phyloP scores from a whole-genome alignment of 371 early-diverging fungal species.

The Parasitella parasitica region DNA sequence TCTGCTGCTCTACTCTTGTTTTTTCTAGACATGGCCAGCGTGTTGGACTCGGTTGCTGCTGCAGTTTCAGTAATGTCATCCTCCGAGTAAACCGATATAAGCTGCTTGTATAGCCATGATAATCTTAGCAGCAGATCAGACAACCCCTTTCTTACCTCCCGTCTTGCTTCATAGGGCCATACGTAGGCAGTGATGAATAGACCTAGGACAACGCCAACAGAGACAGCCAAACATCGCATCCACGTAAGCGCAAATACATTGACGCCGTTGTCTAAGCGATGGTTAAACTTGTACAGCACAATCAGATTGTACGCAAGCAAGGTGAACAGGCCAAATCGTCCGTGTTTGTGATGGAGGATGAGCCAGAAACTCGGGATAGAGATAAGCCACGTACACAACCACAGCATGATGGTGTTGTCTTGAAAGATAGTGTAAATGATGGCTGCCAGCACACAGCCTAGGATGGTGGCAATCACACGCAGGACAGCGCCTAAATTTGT shows the following conservation, averaged over 20 bases:
- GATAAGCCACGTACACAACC: constrained; percentile 62
- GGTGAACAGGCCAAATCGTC: constrained; percentile 74
- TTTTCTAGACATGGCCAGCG: constrained; percentile 13
- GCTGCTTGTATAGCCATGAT: constrained; percentile 67
- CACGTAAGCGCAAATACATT: constrained; percentile 60
- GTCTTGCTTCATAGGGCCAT: constrained; percentile 85
- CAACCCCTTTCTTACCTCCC: constrained; percentile 69
- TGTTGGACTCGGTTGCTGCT: not conserved
- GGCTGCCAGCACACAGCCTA: constrained; percentile 64
- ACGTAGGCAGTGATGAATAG: constrained; percentile 59
- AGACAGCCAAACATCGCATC: constrained; percentile 66
- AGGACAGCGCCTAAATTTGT: constrained; percentile 71
- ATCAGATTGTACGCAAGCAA: constrained; percentile 78
- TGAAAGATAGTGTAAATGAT: constrained; percentile 57
- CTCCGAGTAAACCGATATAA: constrained; percentile 64
- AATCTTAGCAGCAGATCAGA: constrained; percentile 65
- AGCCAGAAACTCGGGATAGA: constrained; percentile 71
- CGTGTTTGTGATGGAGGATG: constrained; percentile 64
- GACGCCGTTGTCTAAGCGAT: constrained; percentile 57
- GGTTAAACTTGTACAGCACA: constrained; percentile 70
- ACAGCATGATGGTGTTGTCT: constrained; percentile 47
- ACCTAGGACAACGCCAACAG: constrained; percentile 60
- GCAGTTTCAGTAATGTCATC: not conserved
- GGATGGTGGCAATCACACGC: constrained; percentile 70
- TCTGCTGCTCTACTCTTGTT: constrained; percentile 32